Conservation (phyloP, 257 asterid species). For the Anisodus acutangulus region DNA sequence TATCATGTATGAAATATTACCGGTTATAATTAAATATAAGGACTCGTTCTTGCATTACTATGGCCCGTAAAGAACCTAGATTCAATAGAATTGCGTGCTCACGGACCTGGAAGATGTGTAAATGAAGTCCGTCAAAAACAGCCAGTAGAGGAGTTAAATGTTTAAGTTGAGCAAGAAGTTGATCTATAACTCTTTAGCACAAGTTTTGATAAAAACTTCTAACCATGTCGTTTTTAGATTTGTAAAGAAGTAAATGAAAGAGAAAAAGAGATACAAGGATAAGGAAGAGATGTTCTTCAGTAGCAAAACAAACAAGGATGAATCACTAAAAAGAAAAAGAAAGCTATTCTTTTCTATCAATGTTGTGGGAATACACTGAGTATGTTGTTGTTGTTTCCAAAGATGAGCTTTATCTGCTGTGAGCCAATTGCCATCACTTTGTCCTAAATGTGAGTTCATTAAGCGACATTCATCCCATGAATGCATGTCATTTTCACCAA, state of each 20-base stretch:
- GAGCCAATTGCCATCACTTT: conserved; percentile 13
- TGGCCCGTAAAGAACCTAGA: conserved; percentile 92
- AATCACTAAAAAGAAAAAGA: background rate
- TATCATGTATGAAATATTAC: conserved; percentile 43
- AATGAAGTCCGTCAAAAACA: conserved; percentile 21
- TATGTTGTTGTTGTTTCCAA: background rate
- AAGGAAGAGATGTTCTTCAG: background rate
- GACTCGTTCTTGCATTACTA: conserved; percentile 85
- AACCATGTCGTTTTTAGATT: background rate
- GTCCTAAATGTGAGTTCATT: background rate
- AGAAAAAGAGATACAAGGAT: background rate
- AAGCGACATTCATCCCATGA: background rate
- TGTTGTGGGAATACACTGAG: background rate
- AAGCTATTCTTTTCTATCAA: background rate
- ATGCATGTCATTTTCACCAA: background rate
- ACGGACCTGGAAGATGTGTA: conserved; percentile 62
- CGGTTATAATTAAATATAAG: conserved; percentile 93
- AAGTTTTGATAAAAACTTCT: conserved; percentile 10
- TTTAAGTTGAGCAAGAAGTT: background rate
- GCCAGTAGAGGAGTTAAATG: background rate
- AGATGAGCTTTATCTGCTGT: background rate
- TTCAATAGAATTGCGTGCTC: conserved; percentile 91
- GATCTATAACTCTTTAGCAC: background rate
- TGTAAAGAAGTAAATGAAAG: background rate
- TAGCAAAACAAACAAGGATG: background rate